These are phyloP conservation scores for Rauvolfia tetraphylla DNA, from an alignment of 257 asterid genomes.

Conservation along the genomic window DNA sequence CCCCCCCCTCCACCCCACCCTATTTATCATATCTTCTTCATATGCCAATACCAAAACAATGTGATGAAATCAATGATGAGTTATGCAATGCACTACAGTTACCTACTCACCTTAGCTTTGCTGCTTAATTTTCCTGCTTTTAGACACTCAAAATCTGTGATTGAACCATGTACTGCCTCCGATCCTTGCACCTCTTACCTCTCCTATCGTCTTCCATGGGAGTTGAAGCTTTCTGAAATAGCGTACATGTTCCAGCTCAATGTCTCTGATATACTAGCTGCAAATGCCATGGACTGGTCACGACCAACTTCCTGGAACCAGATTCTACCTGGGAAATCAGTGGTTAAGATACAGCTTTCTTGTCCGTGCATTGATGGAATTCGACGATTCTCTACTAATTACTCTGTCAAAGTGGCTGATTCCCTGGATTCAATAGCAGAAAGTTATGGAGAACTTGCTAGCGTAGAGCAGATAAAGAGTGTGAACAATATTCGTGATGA, in stretches of 20 bases:
- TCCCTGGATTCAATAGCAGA: slow-evolving; percentile 18
- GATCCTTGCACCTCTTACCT: slow-evolving; percentile 19
- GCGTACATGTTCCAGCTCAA: slow-evolving; percentile 20
- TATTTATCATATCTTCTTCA: neutral
- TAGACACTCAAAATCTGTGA: slow-evolving; percentile 10
- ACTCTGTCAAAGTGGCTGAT: slow-evolving; percentile 16
- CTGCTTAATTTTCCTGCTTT: neutral
- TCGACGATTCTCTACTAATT: slow-evolving; percentile 15
- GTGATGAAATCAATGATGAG: neutral
- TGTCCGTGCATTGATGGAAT: slow-evolving; percentile 20
- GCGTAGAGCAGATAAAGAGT: slow-evolving; percentile 18
- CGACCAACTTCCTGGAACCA: neutral
- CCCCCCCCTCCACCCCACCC: neutral
- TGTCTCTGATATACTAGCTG: slow-evolving; percentile 10
- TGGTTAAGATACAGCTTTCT: neutral
- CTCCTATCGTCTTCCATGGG: slow-evolving; percentile 17
- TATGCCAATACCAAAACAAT: neutral
- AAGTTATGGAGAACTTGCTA: slow-evolving; percentile 18
- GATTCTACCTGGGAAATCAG: neutral
- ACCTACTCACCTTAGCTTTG: neutral
- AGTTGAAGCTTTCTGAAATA: slow-evolving; percentile 16
- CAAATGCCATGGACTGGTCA: slow-evolving; percentile 13
- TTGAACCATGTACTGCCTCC: slow-evolving; percentile 22
- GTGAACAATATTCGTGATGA: slow-evolving; percentile 2
- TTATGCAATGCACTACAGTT: slow-evolving; percentile 3